phyloP scores from a whole-genome alignment of 768 basidiomycete species.

The Tulasnella sp. region DNA sequence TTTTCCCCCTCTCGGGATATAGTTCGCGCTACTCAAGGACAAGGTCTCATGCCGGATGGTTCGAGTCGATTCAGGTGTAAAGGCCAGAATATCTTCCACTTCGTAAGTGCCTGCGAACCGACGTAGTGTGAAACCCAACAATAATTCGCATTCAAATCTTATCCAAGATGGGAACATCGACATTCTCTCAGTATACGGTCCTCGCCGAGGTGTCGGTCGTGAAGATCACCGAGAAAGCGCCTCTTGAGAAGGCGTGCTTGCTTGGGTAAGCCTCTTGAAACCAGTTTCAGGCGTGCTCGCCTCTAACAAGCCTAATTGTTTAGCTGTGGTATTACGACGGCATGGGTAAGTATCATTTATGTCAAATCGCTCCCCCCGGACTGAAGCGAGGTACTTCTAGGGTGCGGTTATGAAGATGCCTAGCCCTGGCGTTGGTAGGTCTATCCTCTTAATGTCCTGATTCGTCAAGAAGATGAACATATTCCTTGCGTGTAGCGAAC shows the following conservation, averaged over 20 bases:
- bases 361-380: neutral
- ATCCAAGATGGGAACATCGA: slow-evolving; percentile 93
- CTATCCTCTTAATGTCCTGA: neutral
- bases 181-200: slow-evolving; percentile 99
- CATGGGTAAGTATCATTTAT: slow-evolving; percentile 56
- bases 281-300: neutral
- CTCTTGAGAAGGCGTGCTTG: slow-evolving; percentile 94
- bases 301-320: neutral
- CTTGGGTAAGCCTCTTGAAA: slow-evolving; percentile 58
- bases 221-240: slow-evolving; percentile 80
- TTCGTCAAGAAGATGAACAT: neutral
- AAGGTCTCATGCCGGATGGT: slow-evolving; percentile 93
- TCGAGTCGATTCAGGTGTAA: slow-evolving; percentile 86
- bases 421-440: slow-evolving; percentile 49
- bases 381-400: neutral
- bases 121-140: neutral
- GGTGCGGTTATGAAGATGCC: slow-evolving; percentile 92
- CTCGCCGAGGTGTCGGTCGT: slow-evolving; percentile 97
- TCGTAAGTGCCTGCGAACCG: slow-evolving; percentile 59
- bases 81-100: slow-evolving; percentile 86
- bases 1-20: slow-evolving; percentile 22
- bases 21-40: slow-evolving; percentile 93
- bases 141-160: slow-evolving; percentile 5
- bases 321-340: slow-evolving; percentile 91
- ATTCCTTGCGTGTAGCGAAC: slow-evolving; percentile 36